Evolutionary conservation across 2,329 filamentous ascomycete species (phyloP), one percentile per base, ranked within the genome.

Genomic region (Lasiodiplodia sp.): DNA sequence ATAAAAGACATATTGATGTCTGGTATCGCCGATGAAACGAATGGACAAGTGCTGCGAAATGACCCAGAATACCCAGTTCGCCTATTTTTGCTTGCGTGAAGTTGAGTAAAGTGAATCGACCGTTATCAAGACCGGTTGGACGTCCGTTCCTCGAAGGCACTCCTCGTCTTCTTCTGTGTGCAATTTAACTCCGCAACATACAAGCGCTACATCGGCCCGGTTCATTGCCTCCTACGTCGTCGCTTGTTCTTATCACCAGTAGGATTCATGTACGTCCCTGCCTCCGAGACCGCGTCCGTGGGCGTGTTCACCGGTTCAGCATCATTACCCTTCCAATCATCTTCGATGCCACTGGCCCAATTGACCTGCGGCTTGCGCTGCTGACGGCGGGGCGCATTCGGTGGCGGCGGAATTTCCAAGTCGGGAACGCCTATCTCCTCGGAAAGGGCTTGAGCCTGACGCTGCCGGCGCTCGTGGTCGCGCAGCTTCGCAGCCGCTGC

Each of bases 241-340:
- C 65, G 53, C 44, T 67, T 67, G 18, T 55, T 55, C 53, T 60
- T 58, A 11, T 60, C 65, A 16, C 65, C 65, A 8, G 31, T 44
- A 28, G 65, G 55, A 16, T 53, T 56, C 55, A 67, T 57, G 18
- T 67, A 67, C 10, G 65, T 67, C 1, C 65, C 65, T 3, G 55
- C 65, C 44, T 67, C 55, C 8, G 56, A 58, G 12, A 51, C 40
- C 8, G 53, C 38, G 38, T 67, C 53, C 31, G 21, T 14, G 28
- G 40, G n/a, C 40, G 55, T 31, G 47, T 16, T 52, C 3, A 4
- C 34, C 16, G 31, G 28, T 11, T 52, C 7, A n/a, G 25, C 18
- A 25, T 37, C 47, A 4, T 31, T 18, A 3, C 16, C 40, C 38
- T 51, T 21, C 47, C 14, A 2, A 3, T 23, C 52, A 23, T 55